Conservation (phyloP, 257 asterid species). For the Nyctanthes arbortristis region DNA sequence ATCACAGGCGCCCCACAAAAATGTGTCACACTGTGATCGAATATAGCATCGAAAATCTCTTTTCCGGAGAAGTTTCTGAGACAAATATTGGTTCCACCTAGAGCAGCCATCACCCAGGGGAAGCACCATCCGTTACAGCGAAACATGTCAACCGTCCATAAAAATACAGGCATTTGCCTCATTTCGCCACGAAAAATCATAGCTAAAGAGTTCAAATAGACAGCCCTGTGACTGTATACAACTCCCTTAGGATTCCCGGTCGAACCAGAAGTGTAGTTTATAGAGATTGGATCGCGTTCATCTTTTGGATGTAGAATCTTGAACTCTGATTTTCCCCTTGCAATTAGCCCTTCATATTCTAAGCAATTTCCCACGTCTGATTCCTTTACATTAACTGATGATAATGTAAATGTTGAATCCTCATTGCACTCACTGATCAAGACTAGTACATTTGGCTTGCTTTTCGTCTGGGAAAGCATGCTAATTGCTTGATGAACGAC, state of each 20-base stretch:
- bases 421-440: slow-evolving; percentile 34
- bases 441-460: slow-evolving; percentile 35
- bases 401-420: background rate
- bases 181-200: slow-evolving; percentile 40
- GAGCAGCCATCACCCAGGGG: slow-evolving; percentile 77
- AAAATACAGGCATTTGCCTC: slow-evolving; percentile 45
- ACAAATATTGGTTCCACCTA: slow-evolving; percentile 73
- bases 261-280: slow-evolving; percentile 79
- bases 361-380: background rate
- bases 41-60: slow-evolving; percentile 39
- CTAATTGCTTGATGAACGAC: slow-evolving; percentile 42
- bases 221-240: slow-evolving; percentile 72
- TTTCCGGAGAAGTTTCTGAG: slow-evolving; percentile 38
- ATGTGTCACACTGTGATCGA: slow-evolving; percentile 52
- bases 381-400: background rate
- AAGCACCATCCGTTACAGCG: slow-evolving; percentile 84
- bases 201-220: slow-evolving; percentile 57
- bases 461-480: slow-evolving; percentile 28
- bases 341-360: slow-evolving; percentile 47
- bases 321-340: slow-evolving; percentile 42
- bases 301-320: slow-evolving; percentile 48
- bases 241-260: slow-evolving; percentile 81
- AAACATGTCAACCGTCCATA: slow-evolving; percentile 80
- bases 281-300: slow-evolving; percentile 65
- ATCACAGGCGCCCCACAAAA: slow-evolving; percentile 63